Evolutionary conservation across 2,329 filamentous ascomycete genomes (phyloP).

Genomic region (Fusarium secorum): DNA sequence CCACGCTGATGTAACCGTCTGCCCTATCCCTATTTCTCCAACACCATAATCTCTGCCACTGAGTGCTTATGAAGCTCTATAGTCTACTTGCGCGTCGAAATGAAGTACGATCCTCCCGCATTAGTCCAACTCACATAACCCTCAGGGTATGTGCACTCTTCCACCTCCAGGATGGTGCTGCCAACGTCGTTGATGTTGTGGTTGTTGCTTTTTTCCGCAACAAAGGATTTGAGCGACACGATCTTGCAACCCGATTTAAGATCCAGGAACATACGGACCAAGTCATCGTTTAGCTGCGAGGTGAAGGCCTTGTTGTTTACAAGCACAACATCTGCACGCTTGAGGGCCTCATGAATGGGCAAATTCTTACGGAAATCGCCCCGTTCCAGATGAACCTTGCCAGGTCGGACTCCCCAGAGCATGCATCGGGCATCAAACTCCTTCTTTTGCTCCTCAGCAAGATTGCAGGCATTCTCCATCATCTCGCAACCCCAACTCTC

Average conservation of each 20-base stretch:
- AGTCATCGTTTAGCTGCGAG: conserved; percentile 81
- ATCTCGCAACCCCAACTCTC: conserved; percentile 97
- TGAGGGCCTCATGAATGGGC: conserved; percentile 75
- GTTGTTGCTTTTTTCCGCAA: conserved; percentile 78
- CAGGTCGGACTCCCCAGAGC: conserved; percentile 86
- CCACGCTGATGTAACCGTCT: conserved; percentile 29
- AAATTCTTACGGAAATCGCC: conserved; percentile 84
- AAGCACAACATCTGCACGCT: conserved; percentile 90
- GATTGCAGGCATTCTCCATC: conserved; percentile 87
- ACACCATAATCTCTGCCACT: conserved; percentile 23
- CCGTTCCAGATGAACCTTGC: conserved; percentile 78
- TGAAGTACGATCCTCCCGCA: conserved; percentile 83
- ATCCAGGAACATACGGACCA: conserved; percentile 91
- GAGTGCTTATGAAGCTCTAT: conserved; percentile 45
- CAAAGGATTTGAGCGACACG: conserved; percentile 91
- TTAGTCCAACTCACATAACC: conserved; percentile 93
- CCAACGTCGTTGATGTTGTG: conserved; percentile 82
- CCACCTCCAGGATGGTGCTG: conserved; percentile 80
- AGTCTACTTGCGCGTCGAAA: conserved; percentile 77
- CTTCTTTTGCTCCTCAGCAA: conserved; percentile 79
- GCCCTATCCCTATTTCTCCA: conserved; percentile 30
- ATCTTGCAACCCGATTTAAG: conserved; percentile 90
- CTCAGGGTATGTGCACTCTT: conserved; percentile 67
- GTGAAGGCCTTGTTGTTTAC: conserved; percentile 99
- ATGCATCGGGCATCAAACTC: conserved; percentile 88